phyloP scores from a whole-genome alignment of 2,329 filamentous ascomycete species.

The Aspergillus vadensis region DNA sequence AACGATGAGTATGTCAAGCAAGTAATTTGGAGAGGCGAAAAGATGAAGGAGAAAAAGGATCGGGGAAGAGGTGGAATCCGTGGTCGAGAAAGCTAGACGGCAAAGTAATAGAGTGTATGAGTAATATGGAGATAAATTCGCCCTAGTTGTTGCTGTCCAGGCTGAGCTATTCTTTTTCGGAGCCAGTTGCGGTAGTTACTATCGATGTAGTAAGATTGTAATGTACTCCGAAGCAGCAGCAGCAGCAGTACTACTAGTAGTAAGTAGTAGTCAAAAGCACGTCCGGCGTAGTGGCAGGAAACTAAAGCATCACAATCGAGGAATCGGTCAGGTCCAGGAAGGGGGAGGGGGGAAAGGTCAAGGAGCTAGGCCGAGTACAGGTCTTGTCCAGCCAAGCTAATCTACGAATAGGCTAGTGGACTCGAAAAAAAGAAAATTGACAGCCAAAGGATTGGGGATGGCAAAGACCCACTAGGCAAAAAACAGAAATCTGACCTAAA shows the following conservation, averaged over 20 bases:
- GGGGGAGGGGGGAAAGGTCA: constrained; percentile 13
- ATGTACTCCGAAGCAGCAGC: not conserved
- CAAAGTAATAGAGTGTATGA: constrained; percentile 7
- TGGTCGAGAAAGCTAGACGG: not conserved
- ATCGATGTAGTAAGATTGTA: not conserved
- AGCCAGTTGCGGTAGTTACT: not conserved
- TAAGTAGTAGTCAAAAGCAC: constrained; percentile 1
- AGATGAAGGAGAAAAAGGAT: not conserved
- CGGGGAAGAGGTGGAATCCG: constrained; percentile 3
- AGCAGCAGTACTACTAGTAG: not conserved
- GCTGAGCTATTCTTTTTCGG: not conserved
- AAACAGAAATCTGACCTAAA: constrained; percentile 6
- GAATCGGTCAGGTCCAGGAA: constrained; percentile 13
- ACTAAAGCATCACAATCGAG: constrained; percentile 12
- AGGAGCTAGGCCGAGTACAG: constrained; percentile 6
- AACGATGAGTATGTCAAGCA: constrained; percentile 2
- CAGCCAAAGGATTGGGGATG: constrained; percentile 19
- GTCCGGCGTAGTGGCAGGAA: constrained; percentile 6
- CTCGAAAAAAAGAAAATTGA: constrained; percentile 14
- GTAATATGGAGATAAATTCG: not conserved
- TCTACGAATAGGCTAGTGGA: constrained; percentile 9
- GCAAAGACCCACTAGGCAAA: constrained; percentile 10
- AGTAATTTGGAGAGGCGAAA: not conserved
- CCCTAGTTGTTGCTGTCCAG: not conserved
- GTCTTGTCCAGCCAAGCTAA: constrained; percentile 7